Evolutionary conservation across 345 rosid genomes (phyloP).

Genomic region (Fremontodendron californicum): DNA sequence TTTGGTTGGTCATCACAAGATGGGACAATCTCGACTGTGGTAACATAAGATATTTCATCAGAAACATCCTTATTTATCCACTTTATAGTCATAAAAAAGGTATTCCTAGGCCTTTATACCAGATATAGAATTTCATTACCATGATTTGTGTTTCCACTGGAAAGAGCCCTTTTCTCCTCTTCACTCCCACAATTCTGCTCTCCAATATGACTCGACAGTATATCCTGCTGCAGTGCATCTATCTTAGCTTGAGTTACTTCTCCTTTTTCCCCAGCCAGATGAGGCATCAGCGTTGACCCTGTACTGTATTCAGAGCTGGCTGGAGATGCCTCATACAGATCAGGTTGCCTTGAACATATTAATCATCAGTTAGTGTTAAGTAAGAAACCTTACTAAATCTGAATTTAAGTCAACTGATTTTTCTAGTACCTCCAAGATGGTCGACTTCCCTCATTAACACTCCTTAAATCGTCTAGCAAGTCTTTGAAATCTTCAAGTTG

Average conservation of each 20-base stretch:
- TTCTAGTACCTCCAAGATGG: conserved; percentile 68
- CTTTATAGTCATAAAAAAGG: conserved; percentile 1
- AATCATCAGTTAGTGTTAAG: conserved; percentile 20
- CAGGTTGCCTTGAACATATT: conserved; percentile 60
- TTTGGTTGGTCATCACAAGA: conserved; percentile 41
- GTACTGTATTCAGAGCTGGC: conserved; percentile 87
- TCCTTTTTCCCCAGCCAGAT: conserved; percentile 36
- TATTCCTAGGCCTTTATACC: background rate
- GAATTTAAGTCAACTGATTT: background rate
- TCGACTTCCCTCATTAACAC: conserved; percentile 54
- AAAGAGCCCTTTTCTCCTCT: conserved; percentile 38
- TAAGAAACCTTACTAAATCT: conserved; percentile 8
- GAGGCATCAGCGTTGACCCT: conserved; percentile 60
- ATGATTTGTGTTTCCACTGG: conserved; percentile 37
- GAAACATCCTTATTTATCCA: conserved; percentile 1
- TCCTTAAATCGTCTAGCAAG: conserved; percentile 59
- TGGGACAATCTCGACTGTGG: conserved; percentile 39
- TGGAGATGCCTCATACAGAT: conserved; percentile 70
- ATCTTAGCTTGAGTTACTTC: conserved; percentile 43
- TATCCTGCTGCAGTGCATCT: conserved; percentile 35
- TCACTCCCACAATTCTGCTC: conserved; percentile 25
- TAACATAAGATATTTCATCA: conserved; percentile 17
- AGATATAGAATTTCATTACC: conserved; percentile 31
- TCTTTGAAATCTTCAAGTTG: conserved; percentile 71
- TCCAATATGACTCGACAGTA: conserved; percentile 23